A percentile compares a stretch with the other conserved stretches of the same genome.
These are phyloP conservation scores for Coelastrella sp. DNA, from an alignment of 139 green algal species.

Conservation along the genomic window DNA sequence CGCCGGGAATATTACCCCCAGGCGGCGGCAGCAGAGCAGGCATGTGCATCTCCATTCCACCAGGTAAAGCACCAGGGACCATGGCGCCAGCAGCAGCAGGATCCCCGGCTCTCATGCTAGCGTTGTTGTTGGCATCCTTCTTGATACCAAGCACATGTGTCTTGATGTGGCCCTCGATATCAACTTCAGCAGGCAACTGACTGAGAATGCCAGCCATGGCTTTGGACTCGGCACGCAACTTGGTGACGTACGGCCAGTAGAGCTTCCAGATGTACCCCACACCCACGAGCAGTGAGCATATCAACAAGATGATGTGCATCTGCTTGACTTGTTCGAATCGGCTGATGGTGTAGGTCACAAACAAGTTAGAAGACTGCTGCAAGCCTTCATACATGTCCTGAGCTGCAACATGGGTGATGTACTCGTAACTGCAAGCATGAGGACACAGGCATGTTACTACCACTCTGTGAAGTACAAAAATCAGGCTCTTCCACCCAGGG, in stretches of 20 bases:
- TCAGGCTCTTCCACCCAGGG: background rate
- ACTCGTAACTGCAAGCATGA: constrained; percentile 30
- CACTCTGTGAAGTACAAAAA: background rate
- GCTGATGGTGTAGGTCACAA: constrained; percentile 37
- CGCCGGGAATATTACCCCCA: too few relatives aligned
- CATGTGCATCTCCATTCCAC: too few relatives aligned
- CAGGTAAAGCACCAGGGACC: too few relatives aligned
- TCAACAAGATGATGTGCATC: constrained; percentile 48
- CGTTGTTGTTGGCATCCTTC: too few relatives aligned
- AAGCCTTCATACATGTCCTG: constrained; percentile 43
- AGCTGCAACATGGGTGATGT: constrained; percentile 2
- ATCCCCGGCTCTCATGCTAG: too few relatives aligned
- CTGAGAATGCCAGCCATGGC: constrained; percentile 42
- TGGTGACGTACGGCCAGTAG: background rate
- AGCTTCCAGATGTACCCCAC: background rate
- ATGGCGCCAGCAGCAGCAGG: too few relatives aligned
- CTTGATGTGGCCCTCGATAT: constrained; percentile 21
- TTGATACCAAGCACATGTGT: constrained; percentile 12
- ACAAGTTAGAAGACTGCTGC: background rate
- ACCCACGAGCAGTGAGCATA: background rate
- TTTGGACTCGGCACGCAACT: constrained; percentile 44
- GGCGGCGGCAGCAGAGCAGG: too few relatives aligned
- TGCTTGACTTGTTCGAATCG: constrained; percentile 30
- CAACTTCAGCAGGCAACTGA: constrained; percentile 43
- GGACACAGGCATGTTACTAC: background rate